Percentiles rank a stretch among this genome's conserved stretches.
Conservation (phyloP, 1,284 basidiomycete genomes). For the Taiwanofungus camphoratus region DNA sequence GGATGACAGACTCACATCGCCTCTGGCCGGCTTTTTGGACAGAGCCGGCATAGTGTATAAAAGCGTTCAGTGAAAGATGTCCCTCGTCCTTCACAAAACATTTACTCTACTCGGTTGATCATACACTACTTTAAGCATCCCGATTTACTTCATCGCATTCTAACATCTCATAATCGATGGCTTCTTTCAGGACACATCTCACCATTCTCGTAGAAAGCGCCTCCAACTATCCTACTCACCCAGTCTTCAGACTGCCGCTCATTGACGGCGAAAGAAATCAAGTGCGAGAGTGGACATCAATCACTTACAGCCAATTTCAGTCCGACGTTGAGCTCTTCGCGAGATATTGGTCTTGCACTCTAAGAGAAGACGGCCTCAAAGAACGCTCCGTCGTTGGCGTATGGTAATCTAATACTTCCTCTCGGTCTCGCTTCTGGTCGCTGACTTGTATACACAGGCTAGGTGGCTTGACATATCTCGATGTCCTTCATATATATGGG, state of each 20-base stretch:
- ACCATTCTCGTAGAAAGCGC: slow-evolving; percentile 44
- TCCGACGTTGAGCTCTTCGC: slow-evolving; percentile 48
- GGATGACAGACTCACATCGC: no score
- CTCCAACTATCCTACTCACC: slow-evolving; percentile 32
- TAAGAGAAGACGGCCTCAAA: slow-evolving; percentile 38
- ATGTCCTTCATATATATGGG: slow-evolving; percentile 65
- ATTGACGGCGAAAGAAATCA: slow-evolving; percentile 29
- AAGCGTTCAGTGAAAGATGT: no score
- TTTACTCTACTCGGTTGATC: no score
- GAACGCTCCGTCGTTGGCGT: slow-evolving; percentile 57
- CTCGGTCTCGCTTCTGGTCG: slow-evolving; percentile 5
- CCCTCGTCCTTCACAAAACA: no score
- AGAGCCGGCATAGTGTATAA: no score
- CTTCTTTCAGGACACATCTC: slow-evolving; percentile 36
- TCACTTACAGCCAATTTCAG: slow-evolving; percentile 48
- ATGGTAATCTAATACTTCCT: slow-evolving; percentile 40
- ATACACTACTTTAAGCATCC: background rate
- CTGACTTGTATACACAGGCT: slow-evolving; percentile 38
- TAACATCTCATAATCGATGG: slow-evolving; percentile 13
- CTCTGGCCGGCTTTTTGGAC: no score
- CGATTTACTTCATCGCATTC: slow-evolving; percentile 11
- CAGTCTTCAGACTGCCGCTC: slow-evolving; percentile 45
- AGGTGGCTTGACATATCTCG: slow-evolving; percentile 57
- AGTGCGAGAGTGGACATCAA: slow-evolving; percentile 38
- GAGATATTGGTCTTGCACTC: slow-evolving; percentile 43